These are phyloP conservation scores for Zoysia japonica DNA, from an alignment of 176 grass and related monocot species.

Conservation along the genomic window DNA sequence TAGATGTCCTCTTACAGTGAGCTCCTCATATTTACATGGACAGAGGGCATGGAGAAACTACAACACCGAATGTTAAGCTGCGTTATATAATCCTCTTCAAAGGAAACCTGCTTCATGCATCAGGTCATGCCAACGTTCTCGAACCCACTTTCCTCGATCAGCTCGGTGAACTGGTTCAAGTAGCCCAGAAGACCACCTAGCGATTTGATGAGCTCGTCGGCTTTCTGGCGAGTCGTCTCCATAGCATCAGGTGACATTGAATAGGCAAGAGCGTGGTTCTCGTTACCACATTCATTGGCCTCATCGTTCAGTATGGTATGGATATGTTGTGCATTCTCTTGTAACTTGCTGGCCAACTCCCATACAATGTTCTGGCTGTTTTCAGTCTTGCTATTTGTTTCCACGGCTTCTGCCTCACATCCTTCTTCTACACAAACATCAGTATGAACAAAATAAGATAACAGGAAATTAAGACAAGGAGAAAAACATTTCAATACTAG, in stretches of 20 bases:
- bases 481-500: background rate
- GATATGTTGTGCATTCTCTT: constrained; percentile 60
- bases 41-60: background rate
- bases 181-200: constrained; percentile 64
- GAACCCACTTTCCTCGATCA: constrained; percentile 62
- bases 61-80: background rate
- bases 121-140: constrained; percentile 60
- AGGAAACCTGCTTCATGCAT: background rate
- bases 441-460: constrained; percentile 8
- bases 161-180: constrained; percentile 74
- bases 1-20: constrained; percentile 24
- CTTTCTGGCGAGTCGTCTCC: constrained; percentile 50
- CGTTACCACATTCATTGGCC: constrained; percentile 12
- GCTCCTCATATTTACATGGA: constrained; percentile 26
- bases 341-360: constrained; percentile 61
- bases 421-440: constrained; percentile 35
- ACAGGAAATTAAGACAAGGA: background rate
- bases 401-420: background rate
- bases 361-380: constrained; percentile 43
- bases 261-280: constrained; percentile 5
- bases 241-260: constrained; percentile 34
- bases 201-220: constrained; percentile 68
- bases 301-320: constrained; percentile 60
- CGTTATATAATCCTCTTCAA: background rate
- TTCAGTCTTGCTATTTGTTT: constrained; percentile 25